phyloP scores from a whole-genome alignment of 2,329 filamentous ascomycete species.

The Berkeleyomyces basicola region DNA sequence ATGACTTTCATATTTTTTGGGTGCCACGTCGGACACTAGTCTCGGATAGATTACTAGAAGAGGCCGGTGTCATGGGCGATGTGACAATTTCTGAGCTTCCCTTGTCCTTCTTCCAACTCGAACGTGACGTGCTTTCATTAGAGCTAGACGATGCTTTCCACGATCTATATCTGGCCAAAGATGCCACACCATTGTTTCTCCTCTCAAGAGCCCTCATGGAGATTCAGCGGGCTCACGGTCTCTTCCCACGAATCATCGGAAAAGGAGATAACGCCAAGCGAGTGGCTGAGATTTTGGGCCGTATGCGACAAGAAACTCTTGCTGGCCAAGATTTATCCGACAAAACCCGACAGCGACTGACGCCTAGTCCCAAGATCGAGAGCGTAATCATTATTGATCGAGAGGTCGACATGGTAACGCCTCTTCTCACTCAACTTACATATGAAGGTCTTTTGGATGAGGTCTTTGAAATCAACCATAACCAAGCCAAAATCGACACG shows the following conservation, averaged over 20 bases:
- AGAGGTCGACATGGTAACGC: constrained; percentile 84
- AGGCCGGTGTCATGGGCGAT: constrained; percentile 83
- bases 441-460: constrained; percentile 96
- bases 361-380: constrained; percentile 76
- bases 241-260: constrained; percentile 87
- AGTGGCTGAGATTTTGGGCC: constrained; percentile 69
- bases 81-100: constrained; percentile 77
- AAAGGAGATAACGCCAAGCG: constrained; percentile 90
- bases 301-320: constrained; percentile 79
- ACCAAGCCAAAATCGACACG: constrained; percentile 82
- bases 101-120: constrained; percentile 77
- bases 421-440: constrained; percentile 82
- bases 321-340: constrained; percentile 60
- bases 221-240: constrained; percentile 76
- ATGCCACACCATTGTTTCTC: constrained; percentile 78
- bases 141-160: constrained; percentile 76
- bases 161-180: constrained; percentile 78
- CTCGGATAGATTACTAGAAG: constrained; percentile 80
- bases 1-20: constrained; percentile 97
- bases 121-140: constrained; percentile 78
- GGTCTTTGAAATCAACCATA: constrained; percentile 78
- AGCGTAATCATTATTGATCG: constrained; percentile 90
- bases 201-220: constrained; percentile 87
- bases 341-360: constrained; percentile 46
- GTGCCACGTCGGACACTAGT: constrained; percentile 82